Conservation (phyloP, 2,329 filamentous ascomycete species). For the Colletotrichum eremochloae region DNA sequence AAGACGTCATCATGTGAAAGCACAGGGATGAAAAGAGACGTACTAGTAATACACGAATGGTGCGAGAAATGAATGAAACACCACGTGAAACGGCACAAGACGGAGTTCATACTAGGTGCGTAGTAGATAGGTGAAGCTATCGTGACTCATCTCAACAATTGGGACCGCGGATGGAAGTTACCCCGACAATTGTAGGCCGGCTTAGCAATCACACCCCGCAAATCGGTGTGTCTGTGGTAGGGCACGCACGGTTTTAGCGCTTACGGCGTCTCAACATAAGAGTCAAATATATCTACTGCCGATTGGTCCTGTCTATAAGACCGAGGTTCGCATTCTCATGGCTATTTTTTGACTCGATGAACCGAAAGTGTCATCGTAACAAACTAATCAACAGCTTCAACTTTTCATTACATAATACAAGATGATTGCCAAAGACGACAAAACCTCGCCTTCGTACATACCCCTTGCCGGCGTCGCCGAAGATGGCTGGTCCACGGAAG, state of each 20-base stretch:
- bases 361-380: not conserved
- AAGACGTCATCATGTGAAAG: no score
- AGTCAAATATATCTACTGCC: not conserved
- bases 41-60: no score
- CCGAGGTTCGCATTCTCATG: not conserved
- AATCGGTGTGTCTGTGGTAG: no score
- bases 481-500: conserved; percentile 61
- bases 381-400: not conserved
- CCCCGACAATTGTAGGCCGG: not conserved
- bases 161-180: not conserved
- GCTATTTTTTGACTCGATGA: not conserved
- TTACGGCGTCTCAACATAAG: not conserved
- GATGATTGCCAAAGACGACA: conserved; percentile 18
- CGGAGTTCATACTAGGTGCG: no score
- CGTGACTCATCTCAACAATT: no score
- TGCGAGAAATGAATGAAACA: no score
- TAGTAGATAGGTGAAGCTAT: no score
- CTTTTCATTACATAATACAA: not conserved
- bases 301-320: not conserved
- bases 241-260: no score
- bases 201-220: conserved; percentile 3
- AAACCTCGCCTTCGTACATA: conserved; percentile 50
- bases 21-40: no score
- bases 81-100: no score
- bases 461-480: conserved; percentile 45